Base-by-base conservation (phyloP, 768 basidiomycete species). In the Roridomyces roridus region DNA sequence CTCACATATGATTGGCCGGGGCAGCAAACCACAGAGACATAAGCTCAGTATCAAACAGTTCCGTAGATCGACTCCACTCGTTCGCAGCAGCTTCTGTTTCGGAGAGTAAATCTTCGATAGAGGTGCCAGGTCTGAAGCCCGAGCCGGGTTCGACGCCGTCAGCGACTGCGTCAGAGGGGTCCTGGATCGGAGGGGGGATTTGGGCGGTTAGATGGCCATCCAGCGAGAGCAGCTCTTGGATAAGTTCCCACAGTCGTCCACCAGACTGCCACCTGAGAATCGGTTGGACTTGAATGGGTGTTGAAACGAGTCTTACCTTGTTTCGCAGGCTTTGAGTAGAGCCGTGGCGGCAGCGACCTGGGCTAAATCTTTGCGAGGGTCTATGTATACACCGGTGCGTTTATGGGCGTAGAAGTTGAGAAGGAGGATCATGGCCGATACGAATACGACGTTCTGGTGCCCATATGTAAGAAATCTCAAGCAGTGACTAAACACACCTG, bases 191-290 rank as follows among this genome's bases (percentile, higher is more conserved):
- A 15, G 7, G 7, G 3, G 31, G 31, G 31, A 25, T 35, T 2
- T 15, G 25, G 14, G 23, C 35, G 23, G 35, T 21, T 12, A 50
- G 25, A 12, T 34, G 48, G 25, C 48, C 39, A 14, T 50, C 36
- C 21, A 37, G 23, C n/a, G 35, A 18, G 23, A 37, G 48, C 21
- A 50, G 36, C 35, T 50, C 35, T 14, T 17, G n/a, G 7, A 50
- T 20, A 17, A 50, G 35, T 18, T 50, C 48, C 48, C 48, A 50
- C 7, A 50, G 29, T n/a, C 48, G 48, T 34, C 31, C 31, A 10
- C 31, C 31, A 5, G 50, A 28, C 17, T 43, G 50, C 10, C 40
- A 39, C 4, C 50, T 51, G 40, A 7, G 42, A 21, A 25, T 28
- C 44, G 6, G 18, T 6, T 6, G 24, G 31, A 34, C 10, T 34